Conservation (phyloP, 345 rosid species). For the Populus euphratica region DNA sequence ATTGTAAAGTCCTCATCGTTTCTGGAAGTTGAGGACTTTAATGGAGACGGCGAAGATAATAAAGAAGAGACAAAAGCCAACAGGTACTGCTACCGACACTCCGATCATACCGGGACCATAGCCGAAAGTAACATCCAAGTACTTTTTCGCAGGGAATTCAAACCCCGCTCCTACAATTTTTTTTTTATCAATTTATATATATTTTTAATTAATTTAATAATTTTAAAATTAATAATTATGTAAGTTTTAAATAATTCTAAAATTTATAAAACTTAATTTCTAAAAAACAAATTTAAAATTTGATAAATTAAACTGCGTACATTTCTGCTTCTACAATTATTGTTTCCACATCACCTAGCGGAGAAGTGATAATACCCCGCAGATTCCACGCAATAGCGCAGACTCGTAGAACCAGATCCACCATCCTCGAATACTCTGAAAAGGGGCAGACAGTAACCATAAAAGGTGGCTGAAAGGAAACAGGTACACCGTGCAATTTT, state of each 20-base stretch:
- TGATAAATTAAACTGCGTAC: too few species aligned
- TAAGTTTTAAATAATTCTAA: too few species aligned
- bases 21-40: slow-evolving; percentile 73
- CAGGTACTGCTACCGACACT: slow-evolving; percentile 47
- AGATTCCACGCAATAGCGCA: slow-evolving; percentile 88
- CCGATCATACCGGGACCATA: slow-evolving; percentile 43
- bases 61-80: slow-evolving; percentile 57
- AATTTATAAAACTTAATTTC: too few species aligned
- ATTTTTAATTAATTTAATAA: too few species aligned
- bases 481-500: background rate
- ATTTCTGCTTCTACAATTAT: slow-evolving; percentile 18
- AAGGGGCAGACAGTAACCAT: background rate
- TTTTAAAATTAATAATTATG: too few species aligned
- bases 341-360: slow-evolving; percentile 76
- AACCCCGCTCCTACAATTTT: slow-evolving; percentile 36
- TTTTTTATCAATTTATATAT: too few species aligned
- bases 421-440: slow-evolving; percentile 81
- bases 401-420: slow-evolving; percentile 93
- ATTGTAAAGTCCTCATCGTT: slow-evolving; percentile 34
- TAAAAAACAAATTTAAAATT: too few species aligned
- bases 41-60: slow-evolving; percentile 55
- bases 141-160: slow-evolving; percentile 61
- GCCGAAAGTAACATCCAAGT: slow-evolving; percentile 47
- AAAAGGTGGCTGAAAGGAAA: background rate
- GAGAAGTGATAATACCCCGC: slow-evolving; percentile 63